Evolutionary conservation across 202 grass and related monocot genomes (phyloP), one percentile per base, ranked within the genome.

Genomic region (Carex arenaria): DNA sequence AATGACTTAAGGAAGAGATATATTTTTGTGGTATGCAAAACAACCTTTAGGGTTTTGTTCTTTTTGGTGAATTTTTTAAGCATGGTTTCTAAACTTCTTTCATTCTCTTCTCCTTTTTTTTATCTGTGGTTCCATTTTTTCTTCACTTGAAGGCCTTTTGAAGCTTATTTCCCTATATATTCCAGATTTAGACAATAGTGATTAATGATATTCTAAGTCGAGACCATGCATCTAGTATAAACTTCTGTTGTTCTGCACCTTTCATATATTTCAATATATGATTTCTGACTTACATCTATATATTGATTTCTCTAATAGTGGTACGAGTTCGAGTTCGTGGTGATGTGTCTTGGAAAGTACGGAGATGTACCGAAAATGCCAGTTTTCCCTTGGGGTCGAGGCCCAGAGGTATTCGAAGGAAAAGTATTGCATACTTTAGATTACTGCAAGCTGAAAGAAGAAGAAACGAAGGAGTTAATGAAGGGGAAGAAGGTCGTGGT

Each of bases 261-360:
- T 17, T 79, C 36, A 38, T 38, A 38, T 38, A 38, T 38, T 38
- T 38, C 6, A 19, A 7, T 13, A 42, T 43, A 5, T 38, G 18
- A 75, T 84, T 61, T 75, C 19, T 62, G 49, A 63, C 30, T 10
- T 7, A 17, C 45, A 49, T 49, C 10, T 11, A 65, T 32, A 75
- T 62, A 2, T 54, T 84, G 14, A 0, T 18, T 70, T 78, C 23
- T 68, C n/a, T 15, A 38, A 47, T 89, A 91, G 95, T 89, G 82
- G 69, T 84, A 72, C 85, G 79, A 92, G 81, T 98, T 98, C 47
- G 96, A 98, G 85, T 98, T 98, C 73, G 85, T 98, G 49, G 95
- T 98, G 82, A 92, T 98, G 95, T 95, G 95, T 91, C 81, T 90
- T 18, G 95, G 95, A 7, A 98, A 98, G 83, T 98, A 98, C 65